Percentiles rank a stretch among this genome's conserved stretches.
Conservation (phyloP, 2,329 filamentous ascomycete genomes). For the Talaromyces islandicus region DNA sequence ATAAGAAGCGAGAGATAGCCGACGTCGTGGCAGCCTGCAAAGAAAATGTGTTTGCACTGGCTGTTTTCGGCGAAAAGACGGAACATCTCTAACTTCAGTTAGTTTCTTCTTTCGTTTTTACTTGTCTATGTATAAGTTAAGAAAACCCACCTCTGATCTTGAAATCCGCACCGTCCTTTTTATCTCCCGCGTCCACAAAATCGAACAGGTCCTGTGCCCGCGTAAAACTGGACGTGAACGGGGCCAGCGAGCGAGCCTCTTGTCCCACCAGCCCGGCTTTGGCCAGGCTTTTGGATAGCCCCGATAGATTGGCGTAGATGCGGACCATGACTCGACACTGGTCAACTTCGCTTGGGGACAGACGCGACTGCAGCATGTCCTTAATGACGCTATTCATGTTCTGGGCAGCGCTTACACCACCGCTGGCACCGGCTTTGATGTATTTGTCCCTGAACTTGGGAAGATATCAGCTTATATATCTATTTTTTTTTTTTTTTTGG, state of each 20-base stretch:
- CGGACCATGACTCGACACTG: conserved; percentile 51
- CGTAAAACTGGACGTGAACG: conserved; percentile 54
- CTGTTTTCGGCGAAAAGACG: conserved; percentile 50
- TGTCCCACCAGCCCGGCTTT: conserved; percentile 45
- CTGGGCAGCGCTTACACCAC: conserved; percentile 52
- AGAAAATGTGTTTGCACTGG: conserved; percentile 60
- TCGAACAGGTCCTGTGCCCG: conserved; percentile 54
- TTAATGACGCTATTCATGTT: conserved; percentile 48
- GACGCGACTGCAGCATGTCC: conserved; percentile 36
- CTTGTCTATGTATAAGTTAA: not conserved
- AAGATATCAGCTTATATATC: conserved; percentile 49
- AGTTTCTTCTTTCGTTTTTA: not conserved
- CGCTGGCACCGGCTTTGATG: conserved; percentile 44
- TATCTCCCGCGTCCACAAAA: conserved; percentile 56
- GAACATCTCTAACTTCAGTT: conserved; percentile 24
- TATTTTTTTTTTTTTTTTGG: too few species aligned
- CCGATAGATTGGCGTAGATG: conserved; percentile 52
- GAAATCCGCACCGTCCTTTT: conserved; percentile 55
- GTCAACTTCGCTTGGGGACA: conserved; percentile 39
- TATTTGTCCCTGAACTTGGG: conserved; percentile 60
- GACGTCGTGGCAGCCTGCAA: conserved; percentile 57
- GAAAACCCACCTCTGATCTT: conserved; percentile 49
- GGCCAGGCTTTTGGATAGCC: conserved; percentile 46
- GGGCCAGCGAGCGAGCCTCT: conserved; percentile 51
- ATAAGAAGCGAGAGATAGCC: conserved; percentile 54